Conservation (phyloP, 768 basidiomycete genomes). For the Tulasnella sp. region DNA sequence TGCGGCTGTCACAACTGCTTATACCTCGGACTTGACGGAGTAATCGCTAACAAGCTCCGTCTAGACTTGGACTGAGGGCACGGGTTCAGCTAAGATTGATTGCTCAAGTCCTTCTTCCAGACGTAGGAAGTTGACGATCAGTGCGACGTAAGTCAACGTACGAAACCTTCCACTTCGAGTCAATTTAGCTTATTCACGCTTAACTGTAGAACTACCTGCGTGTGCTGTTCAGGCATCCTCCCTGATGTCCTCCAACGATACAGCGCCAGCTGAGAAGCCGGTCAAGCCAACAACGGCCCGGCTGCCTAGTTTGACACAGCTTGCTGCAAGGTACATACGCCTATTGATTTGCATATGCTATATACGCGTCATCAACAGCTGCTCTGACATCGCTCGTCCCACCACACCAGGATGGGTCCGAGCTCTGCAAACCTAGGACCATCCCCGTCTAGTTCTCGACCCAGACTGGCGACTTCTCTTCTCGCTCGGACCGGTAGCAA, state of each 20-base stretch:
- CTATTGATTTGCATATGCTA: neutral
- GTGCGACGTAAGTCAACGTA: neutral
- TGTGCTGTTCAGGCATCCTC: neutral
- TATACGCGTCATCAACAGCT: neutral
- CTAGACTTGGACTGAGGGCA: neutral
- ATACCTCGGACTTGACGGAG: neutral
- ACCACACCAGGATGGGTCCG: too few species aligned
- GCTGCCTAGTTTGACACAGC: constrained; percentile 12
- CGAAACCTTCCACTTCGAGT: neutral
- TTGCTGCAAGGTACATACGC: constrained; percentile 9
- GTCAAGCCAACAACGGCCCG: constrained; percentile 7
- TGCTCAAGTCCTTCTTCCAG: neutral
- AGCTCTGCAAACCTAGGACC: too few species aligned
- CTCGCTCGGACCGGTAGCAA: constrained; percentile 25
- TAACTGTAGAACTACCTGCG: neutral
- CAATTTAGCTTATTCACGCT: neutral
- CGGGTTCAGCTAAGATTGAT: neutral
- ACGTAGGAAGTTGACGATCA: neutral
- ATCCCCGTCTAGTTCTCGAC: constrained; percentile 7
- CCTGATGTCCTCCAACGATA: too few species aligned
- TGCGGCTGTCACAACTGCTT: neutral
- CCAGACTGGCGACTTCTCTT: constrained; percentile 9
- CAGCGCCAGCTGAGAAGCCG: neutral
- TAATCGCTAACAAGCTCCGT: neutral
- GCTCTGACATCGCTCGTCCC: neutral